Conservation (phyloP, 345 rosid genomes). For the Brassica napus region DNA sequence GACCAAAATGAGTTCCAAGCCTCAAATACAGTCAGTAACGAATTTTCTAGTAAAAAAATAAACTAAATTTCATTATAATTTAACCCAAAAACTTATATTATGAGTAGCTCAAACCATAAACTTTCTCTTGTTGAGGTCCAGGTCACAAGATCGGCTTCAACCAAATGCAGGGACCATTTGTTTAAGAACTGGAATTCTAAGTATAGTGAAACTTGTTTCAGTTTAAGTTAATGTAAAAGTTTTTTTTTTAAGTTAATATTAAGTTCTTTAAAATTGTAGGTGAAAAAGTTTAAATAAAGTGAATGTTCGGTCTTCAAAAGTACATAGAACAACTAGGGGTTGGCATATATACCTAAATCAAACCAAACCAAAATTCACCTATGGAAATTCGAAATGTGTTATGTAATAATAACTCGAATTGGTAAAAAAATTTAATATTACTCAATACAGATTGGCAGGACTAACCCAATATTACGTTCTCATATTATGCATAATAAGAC, state of each 20-base stretch:
- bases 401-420: background rate
- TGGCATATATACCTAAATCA: background rate
- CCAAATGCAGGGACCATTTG: background rate
- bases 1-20: too few relatives aligned
- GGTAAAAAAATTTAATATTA: background rate
- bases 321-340: background rate
- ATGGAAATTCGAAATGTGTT: background rate
- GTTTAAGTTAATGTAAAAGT: background rate
- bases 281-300: background rate
- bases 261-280: background rate
- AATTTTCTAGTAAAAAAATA: too few relatives aligned
- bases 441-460: background rate
- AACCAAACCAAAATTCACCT: background rate
- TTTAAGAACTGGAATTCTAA: background rate
- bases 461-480: background rate
- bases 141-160: background rate
- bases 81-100: too few relatives aligned
- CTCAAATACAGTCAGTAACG: too few relatives aligned
- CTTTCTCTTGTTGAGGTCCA: background rate
- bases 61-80: too few relatives aligned
- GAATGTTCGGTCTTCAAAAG: background rate
- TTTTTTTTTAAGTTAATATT: too few relatives aligned
- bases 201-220: background rate
- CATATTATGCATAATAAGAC: background rate
- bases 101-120: background rate